A percentile compares a stretch with the other conserved stretches of the same genome.
Conservation (phyloP, 768 basidiomycete species). For the Lactifluus subvellereus region DNA sequence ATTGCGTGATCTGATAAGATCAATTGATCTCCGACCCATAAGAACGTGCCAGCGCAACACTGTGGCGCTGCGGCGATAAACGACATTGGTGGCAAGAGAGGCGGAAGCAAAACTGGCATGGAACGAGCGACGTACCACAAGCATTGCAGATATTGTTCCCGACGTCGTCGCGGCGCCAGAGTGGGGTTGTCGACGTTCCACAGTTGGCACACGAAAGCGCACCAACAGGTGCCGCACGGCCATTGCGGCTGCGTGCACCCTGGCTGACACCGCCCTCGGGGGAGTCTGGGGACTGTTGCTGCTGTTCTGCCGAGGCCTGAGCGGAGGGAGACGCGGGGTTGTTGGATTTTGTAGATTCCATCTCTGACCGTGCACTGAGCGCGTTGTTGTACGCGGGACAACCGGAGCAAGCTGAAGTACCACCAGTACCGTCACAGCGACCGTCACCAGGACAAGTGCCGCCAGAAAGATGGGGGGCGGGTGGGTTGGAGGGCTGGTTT, state of each 20-base stretch:
- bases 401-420: constrained; percentile 85
- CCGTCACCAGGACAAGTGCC: constrained; percentile 98
- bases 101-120: constrained; percentile 25
- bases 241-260: constrained; percentile 20
- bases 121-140: constrained; percentile 60
- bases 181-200: constrained; percentile 81
- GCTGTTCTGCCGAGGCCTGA: constrained; percentile 23
- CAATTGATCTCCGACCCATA: constrained; percentile 13
- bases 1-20: constrained; percentile 31
- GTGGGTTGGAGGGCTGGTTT: constrained; percentile 21
- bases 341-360: constrained; percentile 27
- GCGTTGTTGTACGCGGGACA: constrained; percentile 97
- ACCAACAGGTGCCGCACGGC: constrained; percentile 45
- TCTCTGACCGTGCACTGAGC: constrained; percentile 40
- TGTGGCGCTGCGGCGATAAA: constrained; percentile 12
- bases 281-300: constrained; percentile 16
- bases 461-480: constrained; percentile 30
- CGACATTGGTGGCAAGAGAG: constrained; percentile 20
- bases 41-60: constrained; percentile 21
- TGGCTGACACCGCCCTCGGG: constrained; percentile 19
- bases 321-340: constrained; percentile 28
- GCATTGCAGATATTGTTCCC: constrained; percentile 95
- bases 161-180: constrained; percentile 86
- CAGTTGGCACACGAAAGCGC: constrained; percentile 85
- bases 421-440: constrained; percentile 95